Evolutionary conservation across 2,329 filamentous ascomycete species (phyloP).

Genomic region (Verticillium tricorpus): DNA sequence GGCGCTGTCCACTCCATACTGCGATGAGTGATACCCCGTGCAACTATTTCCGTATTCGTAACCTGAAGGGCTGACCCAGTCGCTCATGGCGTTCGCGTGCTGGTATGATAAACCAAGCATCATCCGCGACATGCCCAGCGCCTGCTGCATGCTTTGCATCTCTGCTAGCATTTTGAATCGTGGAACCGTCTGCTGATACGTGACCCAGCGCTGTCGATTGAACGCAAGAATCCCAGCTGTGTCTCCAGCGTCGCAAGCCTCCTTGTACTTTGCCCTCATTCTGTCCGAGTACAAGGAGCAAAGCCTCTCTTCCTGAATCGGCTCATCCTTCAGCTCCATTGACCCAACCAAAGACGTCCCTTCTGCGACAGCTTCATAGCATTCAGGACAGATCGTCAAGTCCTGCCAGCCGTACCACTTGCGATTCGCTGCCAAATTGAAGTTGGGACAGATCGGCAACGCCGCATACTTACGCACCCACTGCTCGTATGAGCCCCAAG

Average conservation of each 20-base stretch:
- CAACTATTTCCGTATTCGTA: constrained; percentile 27
- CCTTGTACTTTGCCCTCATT: constrained; percentile 9
- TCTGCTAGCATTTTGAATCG: constrained; percentile 3
- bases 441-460: constrained; percentile 6
- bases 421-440: background rate
- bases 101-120: background rate
- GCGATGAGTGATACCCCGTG: constrained; percentile 29
- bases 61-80: constrained; percentile 12
- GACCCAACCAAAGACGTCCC: constrained; percentile 1
- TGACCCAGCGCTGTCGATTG: constrained; percentile 2
- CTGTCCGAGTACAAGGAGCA: constrained; percentile 13
- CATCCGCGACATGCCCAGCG: constrained; percentile 15
- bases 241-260: constrained; percentile 6
- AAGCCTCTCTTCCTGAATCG: constrained; percentile 2
- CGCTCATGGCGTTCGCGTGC: constrained; percentile 25
- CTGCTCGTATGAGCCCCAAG: constrained; percentile 22
- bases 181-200: constrained; percentile 10
- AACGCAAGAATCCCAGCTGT: constrained; percentile 1
- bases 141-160: constrained; percentile 12
- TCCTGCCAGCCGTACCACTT: constrained; percentile 14
- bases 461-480: constrained; percentile 19
- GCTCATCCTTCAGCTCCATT: constrained; percentile 2
- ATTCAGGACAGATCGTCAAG: constrained; percentile 12
- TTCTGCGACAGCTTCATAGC: constrained; percentile 8
- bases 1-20: constrained; percentile 22